Base-by-base conservation (phyloP, 352 stramenopile genomes). In the Globisporangium spiculum region DNA sequence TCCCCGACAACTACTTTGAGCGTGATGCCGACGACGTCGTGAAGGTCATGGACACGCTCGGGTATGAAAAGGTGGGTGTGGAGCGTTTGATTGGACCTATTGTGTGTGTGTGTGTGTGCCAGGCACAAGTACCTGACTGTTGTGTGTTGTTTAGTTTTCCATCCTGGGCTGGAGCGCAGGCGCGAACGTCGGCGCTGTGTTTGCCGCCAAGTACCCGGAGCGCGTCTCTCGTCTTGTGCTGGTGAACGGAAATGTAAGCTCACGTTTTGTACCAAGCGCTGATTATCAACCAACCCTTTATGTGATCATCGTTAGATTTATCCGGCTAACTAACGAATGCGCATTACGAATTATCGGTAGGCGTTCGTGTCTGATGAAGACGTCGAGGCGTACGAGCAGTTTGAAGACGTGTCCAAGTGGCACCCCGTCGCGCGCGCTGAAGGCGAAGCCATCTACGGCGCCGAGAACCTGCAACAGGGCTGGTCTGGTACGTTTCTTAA, bases 331-430 rank as follows among this genome's bases (percentile, higher is more conserved):
- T 32, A 32, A 32, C 30, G 30, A 32, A 32, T 32, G 30, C 30
- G 30, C 30, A 32, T 32, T 32, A 32, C 30, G 30, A 32, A 32
- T 32, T 32, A 32, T 32, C 30, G 30, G 4, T 32, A 32, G 86
- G 83, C 88, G 16, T 93, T 93, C 63, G 79, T 93, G 54, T 79
- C 83, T 20, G 73, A 88, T 32, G 85, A 93, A 69, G 88, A 95
- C 60, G 26, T 88, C 30, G 85, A 90, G 24, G 76, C 82, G 34
- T 84, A 86, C 67, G 69, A 79, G 38, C 71, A 77, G 59, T 78
- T 80, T 22, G 69, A 78, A 12, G 75, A 92, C 60, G 72, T 93
- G 4, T 63, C 62, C 34, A 78, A 76, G 67, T 93, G 84, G 88
- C 77, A 83, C 4, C 65, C 73, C 6, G 75, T 76, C 10, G 77